These are phyloP conservation scores for Rhynchosporium secalis DNA, from an alignment of 2,329 filamentous ascomycete species.

Conservation along the genomic window DNA sequence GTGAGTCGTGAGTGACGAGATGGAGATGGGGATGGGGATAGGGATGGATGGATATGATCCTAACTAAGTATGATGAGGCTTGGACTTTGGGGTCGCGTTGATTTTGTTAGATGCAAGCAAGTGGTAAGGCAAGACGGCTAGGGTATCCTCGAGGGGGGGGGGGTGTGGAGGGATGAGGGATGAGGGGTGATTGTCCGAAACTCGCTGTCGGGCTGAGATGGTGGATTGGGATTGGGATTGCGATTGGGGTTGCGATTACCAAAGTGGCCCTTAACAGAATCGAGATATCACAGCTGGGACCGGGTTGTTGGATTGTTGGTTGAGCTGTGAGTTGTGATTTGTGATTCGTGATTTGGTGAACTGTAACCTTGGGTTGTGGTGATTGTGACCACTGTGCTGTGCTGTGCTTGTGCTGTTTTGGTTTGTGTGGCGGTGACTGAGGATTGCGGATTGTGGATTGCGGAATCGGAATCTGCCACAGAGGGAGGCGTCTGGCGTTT, in stretches of 20 bases:
- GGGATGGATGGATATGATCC: background rate
- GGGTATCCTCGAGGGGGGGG: slow-evolving; percentile 11
- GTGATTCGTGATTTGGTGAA: too few species aligned
- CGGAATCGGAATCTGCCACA: slow-evolving; percentile 7
- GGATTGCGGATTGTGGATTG: background rate
- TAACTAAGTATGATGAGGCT: background rate
- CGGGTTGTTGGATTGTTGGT: too few species aligned
- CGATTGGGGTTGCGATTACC: background rate
- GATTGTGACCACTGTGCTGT: too few species aligned
- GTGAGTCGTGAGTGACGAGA: background rate
- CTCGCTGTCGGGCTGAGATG: slow-evolving; percentile 23
- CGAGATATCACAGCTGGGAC: too few species aligned
- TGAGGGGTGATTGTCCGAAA: slow-evolving; percentile 26
- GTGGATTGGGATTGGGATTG: background rate
- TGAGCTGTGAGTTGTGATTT: too few species aligned
- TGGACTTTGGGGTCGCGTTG: slow-evolving; percentile 5
- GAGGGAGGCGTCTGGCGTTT: slow-evolving; percentile 1
- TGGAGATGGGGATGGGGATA: too few species aligned
- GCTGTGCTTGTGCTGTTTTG: too few species aligned
- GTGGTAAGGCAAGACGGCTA: slow-evolving; percentile 1
- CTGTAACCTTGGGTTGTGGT: too few species aligned
- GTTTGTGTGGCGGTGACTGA: too few species aligned
- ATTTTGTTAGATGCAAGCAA: background rate
- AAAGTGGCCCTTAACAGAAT: too few species aligned
- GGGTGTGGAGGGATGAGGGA: slow-evolving; percentile 14